Base-by-base conservation (phyloP, 2,329 filamentous ascomycete species). In the Shiraia bambusicola region DNA sequence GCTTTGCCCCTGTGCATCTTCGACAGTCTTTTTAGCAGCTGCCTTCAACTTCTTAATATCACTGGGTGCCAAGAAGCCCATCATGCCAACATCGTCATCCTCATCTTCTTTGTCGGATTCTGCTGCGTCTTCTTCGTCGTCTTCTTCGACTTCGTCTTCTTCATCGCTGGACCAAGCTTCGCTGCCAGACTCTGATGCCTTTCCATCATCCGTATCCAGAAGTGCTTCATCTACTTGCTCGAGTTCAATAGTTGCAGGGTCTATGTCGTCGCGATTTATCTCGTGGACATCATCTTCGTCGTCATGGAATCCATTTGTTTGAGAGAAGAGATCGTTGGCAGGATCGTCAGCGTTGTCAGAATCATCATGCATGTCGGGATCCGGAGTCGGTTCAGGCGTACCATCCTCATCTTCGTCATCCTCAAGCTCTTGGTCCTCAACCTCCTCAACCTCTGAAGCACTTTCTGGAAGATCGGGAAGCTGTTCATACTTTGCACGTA, bases 401-500 rank as follows among this genome's bases (percentile, higher is more conserved):
- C 50, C 47, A 9, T 54, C 51, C 19, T 50, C 45, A 9, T 58
- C 54, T 5, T 61, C 58, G 2, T 61, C 63, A 12, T 61, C 60
- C 5, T 65, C 60, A 10, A 62, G 60, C 5, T 67, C 65, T 5
- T 67, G 63, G 7, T 72, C 72, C 8, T 47, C 52, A 3, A 50
- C 49, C 3, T 45, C 44, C 3, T 56, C 59, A 4, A 47, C 54
- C n/a, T 60, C 54, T 6, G 56, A 59, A 42, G 52, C 58, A 12
- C 49, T 59, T 15, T 80, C 52, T 2, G 56, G 54, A 6, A 67
- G 47, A 13, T 74, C 74, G 0, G 83, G 82, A 6, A 88, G 71
- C 38, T 83, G 76, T 7, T 81, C 80, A 50, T 88, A 89, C 62
- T 89, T 89, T 28, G 76, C 76, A 17, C 76, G 78, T 11, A 88